Percentiles rank a stretch among this genome's conserved stretches.
phyloP scores from a whole-genome alignment of 176 grass and related monocot genomes.

The Juncus effusus region DNA sequence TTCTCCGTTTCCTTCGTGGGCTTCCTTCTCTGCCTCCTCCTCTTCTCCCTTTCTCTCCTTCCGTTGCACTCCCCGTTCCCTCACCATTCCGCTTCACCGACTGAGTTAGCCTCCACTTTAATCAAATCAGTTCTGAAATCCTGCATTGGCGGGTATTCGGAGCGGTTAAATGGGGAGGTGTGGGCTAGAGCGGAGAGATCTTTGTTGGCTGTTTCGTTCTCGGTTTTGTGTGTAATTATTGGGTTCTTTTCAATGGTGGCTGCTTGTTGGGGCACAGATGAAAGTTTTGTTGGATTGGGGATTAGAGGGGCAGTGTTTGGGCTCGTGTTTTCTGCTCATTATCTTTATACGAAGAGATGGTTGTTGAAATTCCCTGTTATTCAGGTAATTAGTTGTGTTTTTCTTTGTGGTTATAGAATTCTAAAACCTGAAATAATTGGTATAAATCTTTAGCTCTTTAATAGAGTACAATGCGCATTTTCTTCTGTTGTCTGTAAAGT shows the following conservation, averaged over 20 bases:
- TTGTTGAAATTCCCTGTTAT: conserved; percentile 43
- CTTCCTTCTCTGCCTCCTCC: conserved; percentile 26
- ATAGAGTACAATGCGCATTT: no score
- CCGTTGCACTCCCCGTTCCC: conserved; percentile 18
- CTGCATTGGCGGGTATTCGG: conserved; percentile 33
- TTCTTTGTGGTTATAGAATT: conserved; percentile 2
- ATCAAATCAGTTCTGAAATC: conserved; percentile 18
- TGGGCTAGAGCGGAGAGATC: conserved; percentile 19
- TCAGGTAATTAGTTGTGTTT: conserved; percentile 24
- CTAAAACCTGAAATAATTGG: neutral
- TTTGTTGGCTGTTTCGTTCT: conserved; percentile 26
- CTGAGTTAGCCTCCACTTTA: conserved; percentile 8
- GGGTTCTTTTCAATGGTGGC: conserved; percentile 27
- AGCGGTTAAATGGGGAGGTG: conserved; percentile 1
- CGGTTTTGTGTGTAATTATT: conserved; percentile 24
- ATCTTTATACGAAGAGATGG: conserved; percentile 51
- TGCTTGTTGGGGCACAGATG: conserved; percentile 22
- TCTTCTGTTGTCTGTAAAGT: no score
- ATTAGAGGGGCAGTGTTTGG: conserved; percentile 38
- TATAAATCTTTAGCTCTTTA: no score
- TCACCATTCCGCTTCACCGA: conserved; percentile 16
- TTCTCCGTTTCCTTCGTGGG: conserved; percentile 23
- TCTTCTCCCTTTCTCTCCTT: conserved; percentile 24
- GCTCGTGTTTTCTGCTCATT: conserved; percentile 36
- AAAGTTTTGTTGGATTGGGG: conserved; percentile 19